Evolutionary conservation across 345 rosid genomes (phyloP), one percentile per base, ranked within the genome.

Genomic region (Lepidium aucheri): DNA sequence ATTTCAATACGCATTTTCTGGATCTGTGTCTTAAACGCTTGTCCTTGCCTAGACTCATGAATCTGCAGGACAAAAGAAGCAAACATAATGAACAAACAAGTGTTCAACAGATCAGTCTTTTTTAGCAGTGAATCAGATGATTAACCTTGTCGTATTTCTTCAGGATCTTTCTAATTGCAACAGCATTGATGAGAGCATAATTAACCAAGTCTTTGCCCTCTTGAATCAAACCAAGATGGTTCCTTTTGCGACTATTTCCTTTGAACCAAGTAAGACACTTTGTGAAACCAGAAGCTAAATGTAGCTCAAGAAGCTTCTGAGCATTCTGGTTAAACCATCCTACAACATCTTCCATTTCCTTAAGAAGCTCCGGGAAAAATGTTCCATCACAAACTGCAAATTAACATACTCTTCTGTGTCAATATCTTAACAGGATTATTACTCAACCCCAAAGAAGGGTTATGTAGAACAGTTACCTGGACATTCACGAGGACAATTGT

Each of bases 41-140:
- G 97, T 32, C 99, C 99, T 87, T 90, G 95, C 63, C 79, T 90
- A 30, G 97, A 90, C 70, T 80, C 82, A 74, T 94, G 99, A 72
- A 94, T 76, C 97, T 93, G 77, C 30, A 68, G 26, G 15, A 53
- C 75, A 68, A 15, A 17, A 68, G n/a, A 58, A 12, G 9, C 14
- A 63, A 45, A 39, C 1, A 32, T 22, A 50, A 50, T 51, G 59
- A 69, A 60, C 63, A 44, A 44, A 63, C 1, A 11, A 72, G 7
- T 9, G 32, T 26, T 67, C 22, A 36, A 13, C 4, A 32, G 2
- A 39, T 56, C 7, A 45, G 15, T 15, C 15, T 9, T 35, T 56
- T 4, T 4, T 26, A 4, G 5, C 30, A 26, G 30, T 0, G 39
- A 32, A 47, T 55, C 12, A 30, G 24, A n/a, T 24, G 1, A 43